Evolutionary conservation across 257 asterid species (phyloP), one percentile per base, ranked within the genome.

Genomic region (Solanum pimpinellifolium): DNA sequence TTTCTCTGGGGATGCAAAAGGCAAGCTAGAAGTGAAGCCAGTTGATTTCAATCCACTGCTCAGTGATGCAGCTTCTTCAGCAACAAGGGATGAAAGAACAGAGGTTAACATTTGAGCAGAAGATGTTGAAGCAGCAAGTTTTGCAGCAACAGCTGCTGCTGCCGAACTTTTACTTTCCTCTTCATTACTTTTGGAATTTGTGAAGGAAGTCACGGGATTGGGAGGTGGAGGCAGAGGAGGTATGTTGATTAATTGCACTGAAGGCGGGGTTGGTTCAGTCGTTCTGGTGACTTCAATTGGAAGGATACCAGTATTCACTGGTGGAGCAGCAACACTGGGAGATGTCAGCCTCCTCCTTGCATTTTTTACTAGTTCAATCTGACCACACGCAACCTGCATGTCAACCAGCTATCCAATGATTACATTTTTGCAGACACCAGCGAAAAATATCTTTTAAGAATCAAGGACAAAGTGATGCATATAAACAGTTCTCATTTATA

Each of bases 21-120:
- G 90, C 78, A 90, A 89, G 87, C 88, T 85, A 41, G 92, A 84
- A 6, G 94, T 87, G 86, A 89, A 89, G 52, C 91, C 92, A 25
- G 87, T 42, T 39, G 91, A 87, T 81, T 85, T 88, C 77, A 92
- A 89, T 74, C 97, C 95, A 62, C 91, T 89, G 89, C 93, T 89
- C 95, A 89, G 90, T 47, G 98, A 91, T 18, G 98, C 98, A 69
- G 93, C 98, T 90, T 97, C 99, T 91, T 97, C 98, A 1, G 99
- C 99, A 27, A 93, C 99, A 59, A 97, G 96, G 72, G 98, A 94
- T 35, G 99, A 96, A 74, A 97, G 95, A 7, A 96, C 93, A 25
- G 99, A 94, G 5, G 98, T 93, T 42, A 97, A 93, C 99, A 97
- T 94, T 89, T 97, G 98, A 1, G 99, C 99, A 3, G 99, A 96